Base-by-base conservation (phyloP, 768 basidiomycete species). In the Dioszegia hungarica region DNA sequence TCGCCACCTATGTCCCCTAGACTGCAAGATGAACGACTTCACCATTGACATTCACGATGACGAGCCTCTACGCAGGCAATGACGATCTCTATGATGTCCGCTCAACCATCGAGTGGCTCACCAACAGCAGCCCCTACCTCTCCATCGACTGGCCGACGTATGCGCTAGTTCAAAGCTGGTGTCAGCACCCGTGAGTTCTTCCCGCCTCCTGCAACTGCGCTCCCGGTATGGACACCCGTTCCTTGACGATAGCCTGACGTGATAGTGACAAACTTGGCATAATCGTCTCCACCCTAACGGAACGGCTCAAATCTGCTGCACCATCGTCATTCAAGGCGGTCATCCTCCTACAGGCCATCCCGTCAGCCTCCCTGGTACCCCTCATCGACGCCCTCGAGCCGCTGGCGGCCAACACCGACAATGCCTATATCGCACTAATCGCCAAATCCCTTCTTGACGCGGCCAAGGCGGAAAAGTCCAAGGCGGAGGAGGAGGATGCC, bases 91-190 rank as follows among this genome's bases (percentile, higher is more conserved):
- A 20, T 3, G 6, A 37, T 27, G 49, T 38, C 14, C 49, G 49
- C 19, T 12, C 22, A 5, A 38, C 36, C 1, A 10, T 51, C 36
- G 49, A 51, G 19, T 38, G 49, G 49, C n/a, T 8, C 37, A 51
- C 49, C 49, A 51, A 51, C 36, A 51, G 37, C 37, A 25, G 24
- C 24, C 49, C 49, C 3, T 14, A 27, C n/a, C 37, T 51, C 5
- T 24, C 20, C 20, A 51, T 51, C 25, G 49, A 51, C 49, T 51
- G 45, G 45, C 11, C 36, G n/a, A 38, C 49, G 49, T 51, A 38
- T 38, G n/a, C 24, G 36, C 49, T 10, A 37, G 49, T 51, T 5
- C 34, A 39, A 38, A 36, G 17, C 3, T 51, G 49, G 49, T 51
- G 20, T 38, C 24, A 28, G 14, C 38, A 38, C 25, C 49, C 49